Conservation (phyloP, 345 rosid species). For the Xanthoceras sorbifolium region DNA sequence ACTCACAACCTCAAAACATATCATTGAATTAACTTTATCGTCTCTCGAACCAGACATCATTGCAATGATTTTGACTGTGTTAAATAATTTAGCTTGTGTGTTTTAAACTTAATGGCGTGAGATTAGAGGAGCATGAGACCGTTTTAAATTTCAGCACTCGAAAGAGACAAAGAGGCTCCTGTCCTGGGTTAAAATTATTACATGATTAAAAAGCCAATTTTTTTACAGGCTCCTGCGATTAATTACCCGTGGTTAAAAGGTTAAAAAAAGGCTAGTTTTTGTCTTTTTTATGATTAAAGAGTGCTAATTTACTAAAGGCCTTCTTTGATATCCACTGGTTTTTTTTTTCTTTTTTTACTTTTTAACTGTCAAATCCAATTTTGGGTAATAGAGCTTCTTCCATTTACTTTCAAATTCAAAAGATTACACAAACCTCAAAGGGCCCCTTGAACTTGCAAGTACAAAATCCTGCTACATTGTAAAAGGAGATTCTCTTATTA, state of each 20-base stretch:
- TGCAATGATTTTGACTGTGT: conserved; percentile 1
- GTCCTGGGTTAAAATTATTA: neutral
- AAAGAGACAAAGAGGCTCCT: conserved; percentile 31
- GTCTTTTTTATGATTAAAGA: conserved; percentile 28
- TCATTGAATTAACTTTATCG: too few species aligned
- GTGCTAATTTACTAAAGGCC: neutral
- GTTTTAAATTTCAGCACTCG: conserved; percentile 10
- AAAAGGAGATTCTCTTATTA: conserved; percentile 9
- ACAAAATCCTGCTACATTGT: conserved; percentile 14
- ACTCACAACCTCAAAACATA: too few species aligned
- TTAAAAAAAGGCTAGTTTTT: neutral
- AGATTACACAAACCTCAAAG: conserved; percentile 2
- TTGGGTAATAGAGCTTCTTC: conserved; percentile 26
- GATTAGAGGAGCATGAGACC: neutral
- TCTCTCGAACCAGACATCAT: conserved; percentile 1
- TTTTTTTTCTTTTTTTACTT: neutral
- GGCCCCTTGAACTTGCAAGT: conserved; percentile 20
- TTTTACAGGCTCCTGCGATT: conserved; percentile 30
- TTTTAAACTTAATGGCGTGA: conserved; percentile 3
- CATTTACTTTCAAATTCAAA: conserved; percentile 36
- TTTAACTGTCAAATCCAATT: conserved; percentile 24
- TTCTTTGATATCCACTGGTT: conserved; percentile 6
- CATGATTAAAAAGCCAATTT: conserved; percentile 27
- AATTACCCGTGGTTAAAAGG: conserved; percentile 30
- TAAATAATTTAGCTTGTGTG: neutral